These are phyloP conservation scores for Comarum palustre DNA, from an alignment of 306 rosid genomes.

Conservation along the genomic window DNA sequence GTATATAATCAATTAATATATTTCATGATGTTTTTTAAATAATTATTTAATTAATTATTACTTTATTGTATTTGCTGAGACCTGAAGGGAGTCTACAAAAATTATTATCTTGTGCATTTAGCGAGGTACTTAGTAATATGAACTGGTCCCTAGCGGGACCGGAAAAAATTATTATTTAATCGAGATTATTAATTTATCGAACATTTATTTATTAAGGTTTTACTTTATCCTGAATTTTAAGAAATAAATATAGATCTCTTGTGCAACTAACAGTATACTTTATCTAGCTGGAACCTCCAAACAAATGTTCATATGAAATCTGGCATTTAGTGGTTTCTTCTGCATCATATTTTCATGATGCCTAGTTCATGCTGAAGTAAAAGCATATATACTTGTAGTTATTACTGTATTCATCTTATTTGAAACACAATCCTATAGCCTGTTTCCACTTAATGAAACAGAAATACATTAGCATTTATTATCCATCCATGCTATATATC, in stretches of 20 bases:
- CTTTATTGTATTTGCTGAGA: too few relatives aligned
- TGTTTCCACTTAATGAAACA: background rate
- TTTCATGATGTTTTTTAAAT: too few relatives aligned
- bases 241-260: background rate
- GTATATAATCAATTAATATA: too few relatives aligned
- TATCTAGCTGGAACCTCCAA: background rate
- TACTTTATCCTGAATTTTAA: background rate
- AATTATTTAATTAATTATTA: too few relatives aligned
- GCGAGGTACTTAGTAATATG: too few relatives aligned
- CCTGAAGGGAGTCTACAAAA: too few relatives aligned
- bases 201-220: too few relatives aligned
- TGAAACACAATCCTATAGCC: background rate
- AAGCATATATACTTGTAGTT: background rate
- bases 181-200: too few relatives aligned
- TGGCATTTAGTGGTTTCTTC: background rate
- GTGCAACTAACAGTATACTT: background rate
- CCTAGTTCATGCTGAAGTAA: background rate
- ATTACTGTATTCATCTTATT: background rate
- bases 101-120: too few relatives aligned
- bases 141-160: too few relatives aligned
- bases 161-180: too few relatives aligned
- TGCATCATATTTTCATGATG: constrained; percentile 5
- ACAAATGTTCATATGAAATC: background rate
- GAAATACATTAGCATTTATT: background rate
- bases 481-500: too few relatives aligned